Conservation (phyloP, 257 asterid genomes). For the Hygrophila difformis region DNA sequence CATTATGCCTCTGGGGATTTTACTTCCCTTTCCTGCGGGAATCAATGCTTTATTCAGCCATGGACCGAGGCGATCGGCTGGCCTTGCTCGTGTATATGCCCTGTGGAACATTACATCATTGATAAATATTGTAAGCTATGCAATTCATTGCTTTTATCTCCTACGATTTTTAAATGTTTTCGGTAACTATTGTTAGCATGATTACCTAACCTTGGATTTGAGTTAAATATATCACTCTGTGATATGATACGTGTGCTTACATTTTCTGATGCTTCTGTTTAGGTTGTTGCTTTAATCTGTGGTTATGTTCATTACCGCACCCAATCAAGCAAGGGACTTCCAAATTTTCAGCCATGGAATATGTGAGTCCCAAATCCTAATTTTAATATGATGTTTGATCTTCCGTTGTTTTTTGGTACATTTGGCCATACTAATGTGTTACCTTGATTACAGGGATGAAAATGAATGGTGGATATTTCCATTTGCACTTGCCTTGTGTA, state of each 20-base stretch:
- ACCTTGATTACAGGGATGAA: slow-evolving; percentile 68
- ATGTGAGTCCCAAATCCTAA: too few species aligned
- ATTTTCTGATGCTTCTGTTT: slow-evolving; percentile 5
- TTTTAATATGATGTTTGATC: background rate
- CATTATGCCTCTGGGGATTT: slow-evolving; percentile 81
- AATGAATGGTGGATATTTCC: slow-evolving; percentile 99
- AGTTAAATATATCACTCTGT: too few species aligned
- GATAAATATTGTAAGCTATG: slow-evolving; percentile 68
- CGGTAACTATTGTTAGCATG: too few species aligned
- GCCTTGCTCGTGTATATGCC: slow-evolving; percentile 94
- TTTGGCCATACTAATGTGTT: background rate
- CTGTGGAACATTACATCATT: slow-evolving; percentile 89
- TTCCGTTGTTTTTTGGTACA: background rate
- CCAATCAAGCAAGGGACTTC: slow-evolving; percentile 55
- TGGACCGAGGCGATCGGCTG: slow-evolving; percentile 92
- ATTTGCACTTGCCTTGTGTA: slow-evolving; percentile 68
- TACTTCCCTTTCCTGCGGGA: slow-evolving; percentile 97
- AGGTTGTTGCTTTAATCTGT: slow-evolving; percentile 86
- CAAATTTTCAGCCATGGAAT: slow-evolving; percentile 92
- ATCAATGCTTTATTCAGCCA: slow-evolving; percentile 94
- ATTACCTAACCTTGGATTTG: too few species aligned
- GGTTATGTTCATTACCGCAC: slow-evolving; percentile 60
- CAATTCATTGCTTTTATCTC: too few species aligned
- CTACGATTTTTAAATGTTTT: too few species aligned
- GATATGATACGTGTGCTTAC: too few species aligned